Percentiles rank a stretch among this genome's conserved stretches.
These are phyloP conservation scores for Claviceps spartinae DNA, from an alignment of 2,329 filamentous ascomycete species.

Conservation along the genomic window DNA sequence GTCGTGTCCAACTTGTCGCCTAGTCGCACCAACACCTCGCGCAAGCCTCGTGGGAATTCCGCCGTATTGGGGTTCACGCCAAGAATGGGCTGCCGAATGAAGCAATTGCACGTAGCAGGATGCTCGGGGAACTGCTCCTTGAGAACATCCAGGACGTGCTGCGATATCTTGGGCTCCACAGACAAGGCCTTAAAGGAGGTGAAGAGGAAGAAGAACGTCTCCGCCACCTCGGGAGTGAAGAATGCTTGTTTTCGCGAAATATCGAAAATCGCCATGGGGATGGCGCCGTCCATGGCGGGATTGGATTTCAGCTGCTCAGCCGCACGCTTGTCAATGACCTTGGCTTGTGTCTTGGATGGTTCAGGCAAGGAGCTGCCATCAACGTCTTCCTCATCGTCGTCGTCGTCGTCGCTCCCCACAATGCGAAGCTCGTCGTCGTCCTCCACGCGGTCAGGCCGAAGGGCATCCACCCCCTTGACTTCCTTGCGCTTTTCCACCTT, in stretches of 20 bases:
- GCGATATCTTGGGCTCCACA: conserved; percentile 51
- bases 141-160: conserved; percentile 59
- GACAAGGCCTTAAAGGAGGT: conserved; percentile 53
- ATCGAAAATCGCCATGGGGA: conserved; percentile 85
- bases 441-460: conserved; percentile 34
- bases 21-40: conserved; percentile 49
- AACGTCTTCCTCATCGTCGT: conserved; percentile 30
- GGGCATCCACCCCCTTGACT: conserved; percentile 28
- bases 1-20: conserved; percentile 34
- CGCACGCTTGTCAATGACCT: conserved; percentile 33
- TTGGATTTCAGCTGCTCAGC: conserved; percentile 50
- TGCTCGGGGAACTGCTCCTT: conserved; percentile 43
- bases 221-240: conserved; percentile 50
- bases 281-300: conserved; percentile 81
- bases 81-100: conserved; percentile 56
- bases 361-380: conserved; percentile 32
- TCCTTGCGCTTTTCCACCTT: conserved; percentile 63
- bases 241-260: conserved; percentile 67
- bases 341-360: conserved; percentile 24
- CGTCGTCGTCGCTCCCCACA: conserved; percentile 31
- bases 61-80: conserved; percentile 49
- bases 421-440: conserved; percentile 34
- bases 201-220: conserved; percentile 71
- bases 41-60: conserved; percentile 60
- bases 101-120: conserved; percentile 53